These are phyloP conservation scores for Tilletia indica DNA, from an alignment of 1,284 basidiomycete species.

Conservation along the genomic window DNA sequence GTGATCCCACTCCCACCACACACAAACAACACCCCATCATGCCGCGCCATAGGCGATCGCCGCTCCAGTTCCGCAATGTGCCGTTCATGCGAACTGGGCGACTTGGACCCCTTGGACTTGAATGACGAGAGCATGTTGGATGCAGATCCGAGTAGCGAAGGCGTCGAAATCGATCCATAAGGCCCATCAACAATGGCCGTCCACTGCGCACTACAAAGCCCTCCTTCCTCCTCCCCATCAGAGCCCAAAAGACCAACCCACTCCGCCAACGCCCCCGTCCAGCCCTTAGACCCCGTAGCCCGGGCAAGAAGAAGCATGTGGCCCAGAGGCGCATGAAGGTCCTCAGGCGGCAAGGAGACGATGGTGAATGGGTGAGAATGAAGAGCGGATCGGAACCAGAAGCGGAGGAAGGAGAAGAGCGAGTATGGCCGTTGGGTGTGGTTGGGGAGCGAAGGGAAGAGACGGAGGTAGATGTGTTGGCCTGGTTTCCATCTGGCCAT, in stretches of 20 bases:
- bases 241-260: not conserved
- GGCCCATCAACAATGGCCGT: slow-evolving; percentile 10
- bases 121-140: not conserved
- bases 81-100: not conserved
- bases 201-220: not conserved
- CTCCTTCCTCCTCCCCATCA: not conserved
- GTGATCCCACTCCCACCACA: slow-evolving; percentile 14
- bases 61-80: not conserved
- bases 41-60: not conserved
- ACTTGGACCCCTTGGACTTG: not conserved
- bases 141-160: not conserved
- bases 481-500: slow-evolving; percentile 43
- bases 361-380: slow-evolving; percentile 51
- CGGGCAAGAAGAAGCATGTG: slow-evolving; percentile 10
- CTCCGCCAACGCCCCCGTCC: not conserved
- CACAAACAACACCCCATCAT: slow-evolving; percentile 5
- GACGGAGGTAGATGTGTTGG: slow-evolving; percentile 46
- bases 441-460: slow-evolving; percentile 33
- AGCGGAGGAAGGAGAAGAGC: not conserved
- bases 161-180: not conserved
- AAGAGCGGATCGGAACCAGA: slow-evolving; percentile 21
- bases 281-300: not conserved
- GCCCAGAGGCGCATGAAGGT: not conserved
- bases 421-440: not conserved
- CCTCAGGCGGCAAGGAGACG: slow-evolving; percentile 32